phyloP scores from a whole-genome alignment of 768 basidiomycete species.

The Rhizopogon vinicolor region DNA sequence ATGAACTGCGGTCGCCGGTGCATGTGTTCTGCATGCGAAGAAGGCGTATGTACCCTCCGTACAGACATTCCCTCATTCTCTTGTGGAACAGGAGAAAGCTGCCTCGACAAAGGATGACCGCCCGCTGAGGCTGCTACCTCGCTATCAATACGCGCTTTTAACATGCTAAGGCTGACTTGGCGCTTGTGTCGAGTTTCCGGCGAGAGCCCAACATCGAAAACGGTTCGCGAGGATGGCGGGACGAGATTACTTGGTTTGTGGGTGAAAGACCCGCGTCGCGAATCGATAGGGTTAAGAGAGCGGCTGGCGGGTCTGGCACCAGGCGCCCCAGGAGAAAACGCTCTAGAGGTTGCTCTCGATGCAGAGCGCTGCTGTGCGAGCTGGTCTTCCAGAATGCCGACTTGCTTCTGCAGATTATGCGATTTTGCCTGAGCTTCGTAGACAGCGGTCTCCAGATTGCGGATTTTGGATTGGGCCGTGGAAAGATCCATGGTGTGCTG shows the following conservation, averaged over 20 bases:
- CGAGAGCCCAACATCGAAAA: constrained; percentile 66
- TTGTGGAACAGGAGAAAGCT: constrained; percentile 50
- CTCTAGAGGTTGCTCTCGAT: constrained; percentile 37
- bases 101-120: constrained; percentile 45
- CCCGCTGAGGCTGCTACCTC: constrained; percentile 47
- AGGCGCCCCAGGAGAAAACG: constrained; percentile 42
- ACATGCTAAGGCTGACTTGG: constrained; percentile 80
- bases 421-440: constrained; percentile 70
- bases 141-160: constrained; percentile 86
- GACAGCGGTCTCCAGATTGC: constrained; percentile 65
- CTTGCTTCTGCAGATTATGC: constrained; percentile 65
- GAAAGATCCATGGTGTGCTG: constrained; percentile 81
- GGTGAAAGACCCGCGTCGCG: constrained; percentile 32
- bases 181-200: constrained; percentile 80
- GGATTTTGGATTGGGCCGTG: constrained; percentile 72
- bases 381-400: constrained; percentile 63
- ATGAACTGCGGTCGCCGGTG: constrained; percentile 65
- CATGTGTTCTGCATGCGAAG: constrained; percentile 21
- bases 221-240: constrained; percentile 45
- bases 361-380: constrained; percentile 41
- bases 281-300: constrained; percentile 30
- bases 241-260: constrained; percentile 26
- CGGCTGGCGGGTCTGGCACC: constrained; percentile 39
- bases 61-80: constrained; percentile 9
- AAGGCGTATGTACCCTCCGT: constrained; percentile 20